Evolutionary conservation across 768 basidiomycete genomes (phyloP).

Genomic region (Leccinum rimulosum): DNA sequence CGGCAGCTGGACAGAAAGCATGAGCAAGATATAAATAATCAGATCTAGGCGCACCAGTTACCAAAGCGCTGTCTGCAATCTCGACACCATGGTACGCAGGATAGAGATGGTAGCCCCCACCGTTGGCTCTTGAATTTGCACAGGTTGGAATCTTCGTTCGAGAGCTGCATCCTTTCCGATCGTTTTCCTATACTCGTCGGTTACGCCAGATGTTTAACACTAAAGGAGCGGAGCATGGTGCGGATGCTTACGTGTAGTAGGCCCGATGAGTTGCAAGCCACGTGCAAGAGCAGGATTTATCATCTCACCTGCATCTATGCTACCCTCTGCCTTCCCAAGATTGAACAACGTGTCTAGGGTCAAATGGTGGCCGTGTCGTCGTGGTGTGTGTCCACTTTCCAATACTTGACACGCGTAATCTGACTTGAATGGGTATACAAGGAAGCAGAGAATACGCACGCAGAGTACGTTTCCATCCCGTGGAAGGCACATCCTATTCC

Average conservation of each 20-base stretch:
- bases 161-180: conserved; percentile 92
- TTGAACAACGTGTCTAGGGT: conserved; percentile 72
- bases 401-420: neutral
- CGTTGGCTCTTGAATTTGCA: conserved; percentile 84
- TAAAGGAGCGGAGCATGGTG: neutral
- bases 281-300: conserved; percentile 89
- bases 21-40: neutral
- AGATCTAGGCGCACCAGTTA: conserved; percentile 56
- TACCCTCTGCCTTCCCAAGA: conserved; percentile 88
- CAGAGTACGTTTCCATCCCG: conserved; percentile 69
- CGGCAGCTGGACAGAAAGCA: conserved; percentile 52
- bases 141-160: conserved; percentile 88
- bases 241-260: conserved; percentile 67
- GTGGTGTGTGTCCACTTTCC: conserved; percentile 46
- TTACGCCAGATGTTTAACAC: conserved; percentile 16
- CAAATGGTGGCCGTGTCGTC: conserved; percentile 65
- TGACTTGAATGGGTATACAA: conserved; percentile 20
- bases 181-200: conserved; percentile 87
- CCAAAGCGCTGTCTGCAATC: conserved; percentile 84
- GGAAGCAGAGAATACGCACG: conserved; percentile 52
- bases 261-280: conserved; percentile 85
- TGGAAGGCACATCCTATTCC: conserved; percentile 73
- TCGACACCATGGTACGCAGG: conserved; percentile 88
- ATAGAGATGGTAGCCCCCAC: conserved; percentile 85
- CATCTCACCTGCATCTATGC: conserved; percentile 91